These are phyloP conservation scores for Nemania bipapillata DNA, from an alignment of 2,329 filamentous ascomycete genomes.

Conservation along the genomic window DNA sequence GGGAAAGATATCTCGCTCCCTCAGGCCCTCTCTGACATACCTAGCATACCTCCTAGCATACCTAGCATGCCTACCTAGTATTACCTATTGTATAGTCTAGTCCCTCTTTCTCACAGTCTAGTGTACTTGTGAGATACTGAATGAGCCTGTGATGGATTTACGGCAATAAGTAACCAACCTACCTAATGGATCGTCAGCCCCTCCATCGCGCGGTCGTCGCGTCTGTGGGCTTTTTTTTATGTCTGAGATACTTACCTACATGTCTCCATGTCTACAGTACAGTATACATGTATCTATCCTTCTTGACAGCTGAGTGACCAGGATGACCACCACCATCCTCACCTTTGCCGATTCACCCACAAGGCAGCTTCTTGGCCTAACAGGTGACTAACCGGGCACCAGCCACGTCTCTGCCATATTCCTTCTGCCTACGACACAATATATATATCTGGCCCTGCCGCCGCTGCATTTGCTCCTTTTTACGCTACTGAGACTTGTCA, in stretches of 20 bases:
- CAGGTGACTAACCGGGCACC: conserved; percentile 51
- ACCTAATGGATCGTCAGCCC: conserved; percentile 34
- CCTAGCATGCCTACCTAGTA: no score
- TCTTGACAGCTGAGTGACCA: conserved; percentile 41
- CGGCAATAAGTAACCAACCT: conserved; percentile 34
- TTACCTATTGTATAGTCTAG: no score
- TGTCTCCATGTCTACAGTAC: no score
- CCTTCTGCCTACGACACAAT: conserved; percentile 44
- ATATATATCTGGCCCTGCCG: conserved; percentile 44
- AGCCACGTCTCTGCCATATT: conserved; percentile 37
- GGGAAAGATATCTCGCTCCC: conserved; percentile 35
- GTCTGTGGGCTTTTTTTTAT: conserved; percentile 41
- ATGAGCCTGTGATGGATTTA: conserved; percentile 41
- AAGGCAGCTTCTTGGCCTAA: conserved; percentile 49
- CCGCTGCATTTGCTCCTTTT: conserved; percentile 36
- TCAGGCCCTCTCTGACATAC: conserved; percentile 26
- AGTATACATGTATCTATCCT: no score
- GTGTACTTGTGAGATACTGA: no score
- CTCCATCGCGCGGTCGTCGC: conserved; percentile 31
- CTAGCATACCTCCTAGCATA: no score
- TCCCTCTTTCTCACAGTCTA: no score
- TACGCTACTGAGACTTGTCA: conserved; percentile 42
- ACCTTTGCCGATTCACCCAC: conserved; percentile 43
- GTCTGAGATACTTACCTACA: no score
- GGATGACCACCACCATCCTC: conserved; percentile 50